Base-by-base conservation (phyloP, 768 basidiomycete genomes). In the Ramaria sp. region DNA sequence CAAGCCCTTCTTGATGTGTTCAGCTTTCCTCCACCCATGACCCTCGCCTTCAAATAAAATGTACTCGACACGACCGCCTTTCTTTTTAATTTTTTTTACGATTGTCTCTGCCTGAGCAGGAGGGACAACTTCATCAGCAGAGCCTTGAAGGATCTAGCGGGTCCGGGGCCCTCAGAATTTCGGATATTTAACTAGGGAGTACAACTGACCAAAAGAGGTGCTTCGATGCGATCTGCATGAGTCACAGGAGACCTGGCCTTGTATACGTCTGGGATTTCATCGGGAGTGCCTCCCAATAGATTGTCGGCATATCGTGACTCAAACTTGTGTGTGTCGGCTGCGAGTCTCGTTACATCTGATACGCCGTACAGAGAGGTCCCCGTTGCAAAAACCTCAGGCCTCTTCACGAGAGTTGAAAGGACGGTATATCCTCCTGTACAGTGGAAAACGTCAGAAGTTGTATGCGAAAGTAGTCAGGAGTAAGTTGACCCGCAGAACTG, bases 251-350 rank as follows among this genome's bases (percentile, higher is more conserved):
- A 86, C 17, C 86, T 74, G 38, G 76, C 76, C 19, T 71, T 68
- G 64, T 81, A 84, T 22, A 82, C 71, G 30, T 82, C 72, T 0
- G 82, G 81, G n/a, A 81, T 65, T 57, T 82, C 72, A 19, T 71
- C 65, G 1, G 65, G 64, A 0, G 76, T 73, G 2, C 83, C 83
- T 0, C 89, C 86, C n/a, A 88, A 60, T 17, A 90, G 72, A 63
- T 79, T 80, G 57, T 75, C 72, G 62, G 81, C 65, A 64, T 84
- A 85, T 47, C 70, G 69, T 46, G 76, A 75, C 67, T 85, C 81
- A 53, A 84, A 86, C 66, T 86, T 91, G 70, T 91, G 87, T 6
- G 85, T 84, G 58, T 80, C 79, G 43, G 77, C 71, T 3, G 73
- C 77, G 9, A 91, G 73, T 50, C 67, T 72, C 11, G 65, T 66